A percentile compares a stretch with the other conserved stretches of the same genome.
phyloP scores from a whole-genome alignment of 2,329 filamentous ascomycete species.

The Lachnellula hyalina region DNA sequence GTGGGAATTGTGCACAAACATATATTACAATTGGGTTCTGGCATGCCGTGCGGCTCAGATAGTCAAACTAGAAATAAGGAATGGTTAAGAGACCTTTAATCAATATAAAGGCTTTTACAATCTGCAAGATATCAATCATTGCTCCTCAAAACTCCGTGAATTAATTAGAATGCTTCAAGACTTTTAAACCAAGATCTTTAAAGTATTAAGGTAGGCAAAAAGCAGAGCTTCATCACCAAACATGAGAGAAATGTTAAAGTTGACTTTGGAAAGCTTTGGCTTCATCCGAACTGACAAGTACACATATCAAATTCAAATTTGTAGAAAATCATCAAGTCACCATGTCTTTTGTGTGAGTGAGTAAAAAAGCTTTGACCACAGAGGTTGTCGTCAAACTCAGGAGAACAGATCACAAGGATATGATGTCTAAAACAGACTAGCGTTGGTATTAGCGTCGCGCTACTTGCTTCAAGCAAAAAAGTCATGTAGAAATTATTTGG shows the following conservation, averaged over 20 bases:
- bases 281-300: not conserved
- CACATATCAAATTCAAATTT: not conserved
- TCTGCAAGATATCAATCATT: not conserved
- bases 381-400: not conserved
- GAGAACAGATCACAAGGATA: too few species aligned
- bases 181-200: too few species aligned
- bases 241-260: too few species aligned
- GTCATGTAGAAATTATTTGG: constrained; percentile 2
- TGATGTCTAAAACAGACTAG: not conserved
- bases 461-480: constrained; percentile 1
- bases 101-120: constrained; percentile 1
- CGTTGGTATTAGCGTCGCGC: constrained; percentile 3
- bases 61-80: constrained; percentile 2
- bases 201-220: too few species aligned
- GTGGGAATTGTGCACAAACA: constrained; percentile 5
- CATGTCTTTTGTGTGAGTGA: not conserved
- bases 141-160: too few species aligned
- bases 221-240: too few species aligned
- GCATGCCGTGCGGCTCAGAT: not conserved
- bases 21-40: not conserved
- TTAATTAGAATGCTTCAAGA: too few species aligned
- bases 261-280: too few species aligned
- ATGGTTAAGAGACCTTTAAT: not conserved
- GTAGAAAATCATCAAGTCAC: not conserved
- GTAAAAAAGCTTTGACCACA: not conserved